Base-by-base conservation (phyloP, 306 rosid species). In the Glycine soja region DNA sequence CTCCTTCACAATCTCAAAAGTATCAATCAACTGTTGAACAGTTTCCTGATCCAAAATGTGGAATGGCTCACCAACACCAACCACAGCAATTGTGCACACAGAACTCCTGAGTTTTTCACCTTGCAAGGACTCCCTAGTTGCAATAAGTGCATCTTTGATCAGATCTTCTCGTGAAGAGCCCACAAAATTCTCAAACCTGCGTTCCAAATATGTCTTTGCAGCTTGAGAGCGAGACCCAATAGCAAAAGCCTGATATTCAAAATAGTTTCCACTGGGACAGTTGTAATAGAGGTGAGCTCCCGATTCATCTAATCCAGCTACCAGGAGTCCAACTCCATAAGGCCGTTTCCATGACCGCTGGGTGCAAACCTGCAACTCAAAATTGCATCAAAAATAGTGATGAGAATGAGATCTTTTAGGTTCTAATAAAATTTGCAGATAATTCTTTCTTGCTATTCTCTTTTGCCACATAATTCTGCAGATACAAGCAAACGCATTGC, bases 281-380 rank as follows among this genome's bases (percentile, higher is more conserved):
- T 96, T 96, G 87, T 93, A 96, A 40, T 96, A 96, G n/a, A 96
- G 98, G 77, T 96, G 99, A 32, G 99, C 99, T 50, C 99, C 99
- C 47, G 94, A 89, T 85, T 96, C 99, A 76, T 96, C 99, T 84
- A 96, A 80, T 64, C 99, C 98, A 73, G 88, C 97, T 12, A 96
- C 98, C 67, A 96, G 88, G 72, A 96, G 95, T 80, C 99, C 99
- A 80, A 96, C 99, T 36, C 99, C 99, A 74, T 87, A 96, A 42
- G 99, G 99, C 24, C 99, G 96, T 85, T 96, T 96, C 99, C 99
- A 96, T n/a, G 99, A 96, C 38, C 98, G 92, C 78, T 96, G 99
- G 11, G 99, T 96, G 88, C 99, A 96, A 52, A 96, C 99, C 99
- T 96, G 89, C 74, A 89, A 86, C 75, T 77, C 43, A 38, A 38